phyloP scores from a whole-genome alignment of 2,329 filamentous ascomycete genomes.

The Fusarium acutatum region DNA sequence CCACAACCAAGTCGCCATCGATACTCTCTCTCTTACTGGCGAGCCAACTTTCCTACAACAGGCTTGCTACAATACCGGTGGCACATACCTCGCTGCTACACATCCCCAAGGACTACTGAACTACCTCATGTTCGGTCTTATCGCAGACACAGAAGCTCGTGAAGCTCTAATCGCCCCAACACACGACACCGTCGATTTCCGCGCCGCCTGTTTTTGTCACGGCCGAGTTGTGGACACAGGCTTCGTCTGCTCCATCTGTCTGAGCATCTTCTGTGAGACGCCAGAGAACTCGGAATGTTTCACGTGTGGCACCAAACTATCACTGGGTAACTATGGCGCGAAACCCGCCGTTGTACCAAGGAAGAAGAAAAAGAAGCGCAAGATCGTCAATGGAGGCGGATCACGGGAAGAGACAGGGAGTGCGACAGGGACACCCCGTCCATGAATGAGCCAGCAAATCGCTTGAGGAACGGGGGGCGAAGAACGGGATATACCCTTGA shows the following conservation, averaged over 20 bases:
- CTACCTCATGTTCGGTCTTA: conserved; percentile 94
- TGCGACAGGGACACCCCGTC: conserved; percentile 66
- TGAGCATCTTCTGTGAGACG: conserved; percentile 87
- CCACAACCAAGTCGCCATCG: conserved; percentile 86
- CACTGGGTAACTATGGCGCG: conserved; percentile 78
- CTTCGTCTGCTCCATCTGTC: conserved; percentile 94
- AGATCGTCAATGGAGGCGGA: conserved; percentile 60
- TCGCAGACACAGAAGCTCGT: conserved; percentile 67
- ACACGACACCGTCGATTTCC: conserved; percentile 89
- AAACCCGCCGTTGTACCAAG: conserved; percentile 79
- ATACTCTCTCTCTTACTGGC: conserved; percentile 86
- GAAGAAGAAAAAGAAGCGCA: conserved; percentile 82
- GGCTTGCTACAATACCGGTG: conserved; percentile 72
- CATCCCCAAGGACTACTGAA: conserved; percentile 80
- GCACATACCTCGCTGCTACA: conserved; percentile 61
- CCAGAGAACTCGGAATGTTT: conserved; percentile 74
- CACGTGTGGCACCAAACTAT: conserved; percentile 82
- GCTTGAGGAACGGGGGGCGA: conserved; percentile 33
- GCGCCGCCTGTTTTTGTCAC: conserved; percentile 98
- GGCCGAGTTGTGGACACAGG: conserved; percentile 88
- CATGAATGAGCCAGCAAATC: conserved; percentile 28
- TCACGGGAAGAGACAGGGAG: conserved; percentile 66
- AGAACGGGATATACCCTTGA: conserved; percentile 37
- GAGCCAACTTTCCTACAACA: conserved; percentile 94
- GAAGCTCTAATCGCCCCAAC: conserved; percentile 78